These are phyloP conservation scores for Trichoderma citrinoviride DNA, from an alignment of 2,329 filamentous ascomycete species.

Conservation along the genomic window DNA sequence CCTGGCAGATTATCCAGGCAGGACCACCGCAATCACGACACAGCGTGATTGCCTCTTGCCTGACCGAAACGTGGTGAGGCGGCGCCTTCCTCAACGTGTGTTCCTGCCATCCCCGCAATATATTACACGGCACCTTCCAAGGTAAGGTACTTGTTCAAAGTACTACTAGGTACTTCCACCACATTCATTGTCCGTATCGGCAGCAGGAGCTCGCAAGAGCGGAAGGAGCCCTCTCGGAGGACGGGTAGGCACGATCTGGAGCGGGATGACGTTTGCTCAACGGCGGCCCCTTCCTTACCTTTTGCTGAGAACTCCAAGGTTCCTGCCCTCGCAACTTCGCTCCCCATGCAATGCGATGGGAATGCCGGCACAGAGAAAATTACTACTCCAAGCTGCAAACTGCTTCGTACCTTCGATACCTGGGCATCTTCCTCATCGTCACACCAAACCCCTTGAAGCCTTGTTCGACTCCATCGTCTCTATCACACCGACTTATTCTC, in stretches of 20 bases:
- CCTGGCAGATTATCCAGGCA: not conserved
- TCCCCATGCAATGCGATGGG: too few relatives aligned
- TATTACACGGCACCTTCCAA: not conserved
- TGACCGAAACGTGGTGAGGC: not conserved
- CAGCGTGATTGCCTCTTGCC: not conserved
- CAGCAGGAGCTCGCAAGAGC: not conserved
- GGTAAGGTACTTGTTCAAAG: not conserved
- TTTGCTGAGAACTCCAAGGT: not conserved
- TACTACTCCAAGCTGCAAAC: too few relatives aligned
- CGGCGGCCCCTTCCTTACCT: not conserved
- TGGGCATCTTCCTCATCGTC: too few relatives aligned
- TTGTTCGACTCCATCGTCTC: too few relatives aligned
- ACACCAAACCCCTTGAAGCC: too few relatives aligned
- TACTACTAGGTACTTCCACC: not conserved
- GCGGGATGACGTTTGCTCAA: not conserved
- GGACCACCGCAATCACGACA: not conserved
- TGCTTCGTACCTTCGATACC: too few relatives aligned
- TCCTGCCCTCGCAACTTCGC: too few relatives aligned
- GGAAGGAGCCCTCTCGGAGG: not conserved
- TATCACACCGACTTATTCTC: too few relatives aligned
- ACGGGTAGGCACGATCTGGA: not conserved
- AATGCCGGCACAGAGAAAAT: too few relatives aligned
- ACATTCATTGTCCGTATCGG: not conserved
- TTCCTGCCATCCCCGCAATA: not conserved
- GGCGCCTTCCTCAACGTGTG: constrained; percentile 8